These are phyloP conservation scores for Cyclocybe cylindracea DNA, from an alignment of 768 basidiomycete species.

Conservation along the genomic window DNA sequence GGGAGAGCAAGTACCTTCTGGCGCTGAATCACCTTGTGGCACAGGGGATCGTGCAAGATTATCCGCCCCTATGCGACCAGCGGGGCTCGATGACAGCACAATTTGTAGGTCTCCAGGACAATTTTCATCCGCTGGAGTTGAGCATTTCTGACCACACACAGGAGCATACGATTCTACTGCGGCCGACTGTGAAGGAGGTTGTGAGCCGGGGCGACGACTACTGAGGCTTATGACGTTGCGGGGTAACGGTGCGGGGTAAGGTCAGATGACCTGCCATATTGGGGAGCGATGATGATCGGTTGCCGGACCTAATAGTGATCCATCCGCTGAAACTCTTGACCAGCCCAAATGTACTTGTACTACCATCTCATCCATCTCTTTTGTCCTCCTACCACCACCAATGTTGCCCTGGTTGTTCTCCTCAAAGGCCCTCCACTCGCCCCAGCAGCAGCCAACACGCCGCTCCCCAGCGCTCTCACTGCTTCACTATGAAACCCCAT, in stretches of 20 bases:
- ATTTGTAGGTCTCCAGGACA: slow-evolving; percentile 52
- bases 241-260: slow-evolving; percentile 20
- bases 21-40: slow-evolving; percentile 91
- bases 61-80: slow-evolving; percentile 89
- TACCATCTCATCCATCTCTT: slow-evolving; percentile 10
- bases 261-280: slow-evolving; percentile 24
- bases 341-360: slow-evolving; percentile 21
- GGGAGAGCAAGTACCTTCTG: slow-evolving; percentile 91
- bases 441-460: slow-evolving; percentile 21
- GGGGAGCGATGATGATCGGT: slow-evolving; percentile 9
- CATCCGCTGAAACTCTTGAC: slow-evolving; percentile 24
- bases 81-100: slow-evolving; percentile 92
- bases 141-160: slow-evolving; percentile 25
- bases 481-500: slow-evolving; percentile 63
- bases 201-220: slow-evolving; percentile 87
- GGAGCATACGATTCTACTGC: slow-evolving; percentile 86
- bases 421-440: slow-evolving; percentile 12
- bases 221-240: slow-evolving; percentile 33
- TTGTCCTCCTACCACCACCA: slow-evolving; percentile 10
- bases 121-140: neutral
- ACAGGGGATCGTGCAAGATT: slow-evolving; percentile 87
- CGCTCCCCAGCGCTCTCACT: slow-evolving; percentile 34
- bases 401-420: slow-evolving; percentile 27
- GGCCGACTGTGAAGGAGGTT: slow-evolving; percentile 83
- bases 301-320: slow-evolving; percentile 13